A percentile compares a stretch with the other conserved stretches of the same genome.
Conservation (phyloP, 257 asterid genomes). For the Solanum gandarillasii region DNA sequence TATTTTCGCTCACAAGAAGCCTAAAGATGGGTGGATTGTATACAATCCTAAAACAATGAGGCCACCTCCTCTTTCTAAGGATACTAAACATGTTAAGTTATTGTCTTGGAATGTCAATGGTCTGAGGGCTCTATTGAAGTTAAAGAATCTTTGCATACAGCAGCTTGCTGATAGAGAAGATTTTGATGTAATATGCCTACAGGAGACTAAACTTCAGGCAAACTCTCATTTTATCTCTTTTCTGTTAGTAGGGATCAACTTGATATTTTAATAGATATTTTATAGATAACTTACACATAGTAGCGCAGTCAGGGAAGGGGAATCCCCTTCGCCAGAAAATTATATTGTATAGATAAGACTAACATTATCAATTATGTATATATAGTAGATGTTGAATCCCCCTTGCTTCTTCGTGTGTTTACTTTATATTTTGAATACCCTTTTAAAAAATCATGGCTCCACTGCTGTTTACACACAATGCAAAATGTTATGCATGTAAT, state of each 20-base stretch:
- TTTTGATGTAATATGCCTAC: conserved; percentile 85
- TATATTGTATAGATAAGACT: not conserved
- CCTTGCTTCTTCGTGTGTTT: not conserved
- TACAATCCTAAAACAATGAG: conserved; percentile 90
- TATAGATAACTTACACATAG: not conserved
- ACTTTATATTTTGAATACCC: not conserved
- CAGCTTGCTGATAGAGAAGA: conserved; percentile 76
- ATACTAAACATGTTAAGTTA: conserved; percentile 51
- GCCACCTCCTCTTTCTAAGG: conserved; percentile 49
- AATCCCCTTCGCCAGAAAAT: not conserved
- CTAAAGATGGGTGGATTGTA: conserved; percentile 72
- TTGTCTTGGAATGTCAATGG: conserved; percentile 99
- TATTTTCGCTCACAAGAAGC: conserved; percentile 82
- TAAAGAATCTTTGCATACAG: conserved; percentile 46
- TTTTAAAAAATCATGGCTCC: not conserved
- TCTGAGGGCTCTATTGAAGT: conserved; percentile 73
- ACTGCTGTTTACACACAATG: not conserved
- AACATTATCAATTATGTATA: not conserved
- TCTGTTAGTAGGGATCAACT: not conserved
- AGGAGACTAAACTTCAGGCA: conserved; percentile 95
- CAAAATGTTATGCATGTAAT: not conserved
- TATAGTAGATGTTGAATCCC: not conserved
- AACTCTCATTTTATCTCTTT: conserved; percentile 4
- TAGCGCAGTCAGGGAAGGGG: not conserved
- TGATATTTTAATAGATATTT: not conserved